Evolutionary conservation across 2,329 filamentous ascomycete genomes (phyloP).

Genomic region (Cordyceps tenuipes): DNA sequence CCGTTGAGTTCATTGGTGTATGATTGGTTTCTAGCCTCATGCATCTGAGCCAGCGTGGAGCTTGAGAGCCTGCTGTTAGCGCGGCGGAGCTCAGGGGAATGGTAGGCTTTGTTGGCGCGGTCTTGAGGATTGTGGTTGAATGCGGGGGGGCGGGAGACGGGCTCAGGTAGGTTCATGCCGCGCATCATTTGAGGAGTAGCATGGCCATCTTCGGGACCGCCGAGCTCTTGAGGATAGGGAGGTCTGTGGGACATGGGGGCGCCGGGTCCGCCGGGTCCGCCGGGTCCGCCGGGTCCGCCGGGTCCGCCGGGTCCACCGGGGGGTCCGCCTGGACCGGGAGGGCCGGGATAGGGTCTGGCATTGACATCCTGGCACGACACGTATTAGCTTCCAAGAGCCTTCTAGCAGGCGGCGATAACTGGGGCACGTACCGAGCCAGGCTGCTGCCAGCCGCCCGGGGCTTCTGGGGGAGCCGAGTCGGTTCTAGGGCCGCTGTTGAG

Average conservation of each 20-base stretch:
- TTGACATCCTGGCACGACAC: conserved; percentile 18
- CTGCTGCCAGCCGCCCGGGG: conserved; percentile 28
- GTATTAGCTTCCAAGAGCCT: conserved; percentile 40
- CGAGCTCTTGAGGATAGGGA: conserved; percentile 17
- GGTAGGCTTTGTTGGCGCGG: conserved; percentile 58
- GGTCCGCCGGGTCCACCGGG: not conserved
- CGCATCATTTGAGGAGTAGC: conserved; percentile 27
- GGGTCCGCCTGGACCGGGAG: conserved; percentile 14
- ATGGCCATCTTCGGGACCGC: not conserved
- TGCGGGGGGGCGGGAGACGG: conserved; percentile 68
- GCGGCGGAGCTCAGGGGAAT: conserved; percentile 68
- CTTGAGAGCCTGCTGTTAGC: conserved; percentile 79
- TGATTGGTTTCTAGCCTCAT: conserved; percentile 33
- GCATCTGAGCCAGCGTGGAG: conserved; percentile 73
- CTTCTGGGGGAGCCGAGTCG: conserved; percentile 43
- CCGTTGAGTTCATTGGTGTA: conserved; percentile 11
- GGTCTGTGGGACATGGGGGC: conserved; percentile 15
- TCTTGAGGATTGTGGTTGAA: conserved; percentile 70
- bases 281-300: not conserved
- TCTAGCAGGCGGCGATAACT: conserved; percentile 30
- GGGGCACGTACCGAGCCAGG: conserved; percentile 24
- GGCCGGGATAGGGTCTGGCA: conserved; percentile 18
- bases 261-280: not conserved
- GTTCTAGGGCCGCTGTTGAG: conserved; percentile 36
- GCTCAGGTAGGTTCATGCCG: conserved; percentile 58